Conservation (phyloP, 495 filamentous ascomycete species). For the Aspergillus hancockii region DNA sequence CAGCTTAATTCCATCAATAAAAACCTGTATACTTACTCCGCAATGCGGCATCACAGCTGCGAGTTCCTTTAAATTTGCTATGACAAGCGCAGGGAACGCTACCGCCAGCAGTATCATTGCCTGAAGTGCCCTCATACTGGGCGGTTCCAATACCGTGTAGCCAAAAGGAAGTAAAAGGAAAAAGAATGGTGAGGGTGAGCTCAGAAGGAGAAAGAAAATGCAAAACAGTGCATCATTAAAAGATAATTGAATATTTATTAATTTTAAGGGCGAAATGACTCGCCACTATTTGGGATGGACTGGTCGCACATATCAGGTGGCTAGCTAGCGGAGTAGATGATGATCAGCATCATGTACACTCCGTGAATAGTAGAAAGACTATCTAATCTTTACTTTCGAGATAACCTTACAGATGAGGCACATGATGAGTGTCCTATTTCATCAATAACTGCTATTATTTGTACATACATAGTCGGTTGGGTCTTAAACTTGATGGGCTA, state of each 20-base stretch:
- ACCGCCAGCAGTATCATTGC: conserved; percentile 1
- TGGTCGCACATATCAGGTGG: background rate
- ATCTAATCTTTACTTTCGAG: too few species aligned
- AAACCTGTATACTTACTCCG: conserved; percentile 7
- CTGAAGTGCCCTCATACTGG: background rate
- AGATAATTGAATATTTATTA: background rate
- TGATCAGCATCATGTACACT: background rate
- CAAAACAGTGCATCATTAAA: too few species aligned
- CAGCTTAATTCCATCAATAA: background rate
- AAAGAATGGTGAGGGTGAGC: background rate
- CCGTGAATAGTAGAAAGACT: background rate
- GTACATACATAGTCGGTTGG: too few species aligned
- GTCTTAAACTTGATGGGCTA: too few species aligned
- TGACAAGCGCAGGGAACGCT: background rate
- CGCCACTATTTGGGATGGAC: too few species aligned
- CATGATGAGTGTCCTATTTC: too few species aligned
- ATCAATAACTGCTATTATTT: too few species aligned
- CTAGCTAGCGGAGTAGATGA: background rate
- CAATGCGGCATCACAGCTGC: conserved; percentile 12
- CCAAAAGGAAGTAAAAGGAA: background rate
- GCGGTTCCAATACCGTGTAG: background rate
- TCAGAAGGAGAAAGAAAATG: background rate
- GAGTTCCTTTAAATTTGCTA: conserved; percentile 6
- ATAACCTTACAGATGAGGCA: too few species aligned
- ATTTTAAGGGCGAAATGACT: background rate